Evolutionary conservation across 805 yeast species (phyloP).

Genomic region (Hanseniaspora thailandica): DNA sequence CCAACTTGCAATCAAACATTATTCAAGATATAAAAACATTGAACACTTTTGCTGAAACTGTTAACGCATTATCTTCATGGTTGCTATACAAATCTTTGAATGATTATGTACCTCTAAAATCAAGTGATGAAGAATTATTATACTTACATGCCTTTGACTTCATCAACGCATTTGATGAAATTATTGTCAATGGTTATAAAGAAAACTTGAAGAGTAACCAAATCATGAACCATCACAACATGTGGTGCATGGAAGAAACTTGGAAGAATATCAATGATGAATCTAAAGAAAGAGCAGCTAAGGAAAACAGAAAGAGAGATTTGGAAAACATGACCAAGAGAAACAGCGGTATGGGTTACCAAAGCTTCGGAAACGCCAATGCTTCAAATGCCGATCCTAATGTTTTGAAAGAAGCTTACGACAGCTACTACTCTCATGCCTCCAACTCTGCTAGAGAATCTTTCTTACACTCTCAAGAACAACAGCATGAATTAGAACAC

Average conservation of each 20-base stretch:
- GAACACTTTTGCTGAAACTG: slow-evolving; percentile 70
- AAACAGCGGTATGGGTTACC: slow-evolving; percentile 26
- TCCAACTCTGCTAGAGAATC: slow-evolving; percentile 32
- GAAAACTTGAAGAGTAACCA: slow-evolving; percentile 76
- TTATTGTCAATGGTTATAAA: slow-evolving; percentile 75
- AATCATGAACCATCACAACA: slow-evolving; percentile 78
- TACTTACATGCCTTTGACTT: slow-evolving; percentile 78
- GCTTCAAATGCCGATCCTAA: slow-evolving; percentile 25
- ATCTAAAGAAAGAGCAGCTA: slow-evolving; percentile 92
- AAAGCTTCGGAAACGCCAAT: slow-evolving; percentile 27
- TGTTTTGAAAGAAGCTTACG: slow-evolving; percentile 29
- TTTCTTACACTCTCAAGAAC: slow-evolving; percentile 21
- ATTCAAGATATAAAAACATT: slow-evolving; percentile 89
- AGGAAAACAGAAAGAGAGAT: slow-evolving; percentile 90
- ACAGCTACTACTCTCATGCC: slow-evolving; percentile 30
- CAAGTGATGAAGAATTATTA: slow-evolving; percentile 71
- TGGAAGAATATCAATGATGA: slow-evolving; percentile 95
- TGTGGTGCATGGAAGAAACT: slow-evolving; percentile 98
- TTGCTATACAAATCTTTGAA: slow-evolving; percentile 7
- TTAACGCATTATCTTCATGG: slow-evolving; percentile 47
- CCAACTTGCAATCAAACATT: slow-evolving; percentile 83
- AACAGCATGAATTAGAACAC: slow-evolving; percentile 16
- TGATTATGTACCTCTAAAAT: slow-evolving; percentile 27
- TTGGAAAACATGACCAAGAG: slow-evolving; percentile 81
- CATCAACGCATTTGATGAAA: slow-evolving; percentile 86